phyloP scores from a whole-genome alignment of 345 rosid species.

The Aquilaria sinensis region DNA sequence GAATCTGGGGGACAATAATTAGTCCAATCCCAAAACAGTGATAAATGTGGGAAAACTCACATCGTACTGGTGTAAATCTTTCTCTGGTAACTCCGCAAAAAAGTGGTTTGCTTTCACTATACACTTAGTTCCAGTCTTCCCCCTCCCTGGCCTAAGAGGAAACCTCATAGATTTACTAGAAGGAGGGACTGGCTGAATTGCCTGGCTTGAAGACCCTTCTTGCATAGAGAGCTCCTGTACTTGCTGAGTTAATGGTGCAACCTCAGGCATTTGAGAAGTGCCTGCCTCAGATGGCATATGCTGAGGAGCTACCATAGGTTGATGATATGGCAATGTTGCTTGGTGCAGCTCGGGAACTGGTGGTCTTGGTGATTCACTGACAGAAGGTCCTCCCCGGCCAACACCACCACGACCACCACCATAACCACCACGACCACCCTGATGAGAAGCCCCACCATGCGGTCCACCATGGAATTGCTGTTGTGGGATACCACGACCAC shows the following conservation, averaged over 20 bases:
- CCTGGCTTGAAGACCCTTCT: slow-evolving; percentile 47
- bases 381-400: slow-evolving; percentile 48
- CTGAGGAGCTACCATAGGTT: slow-evolving; percentile 56
- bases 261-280: slow-evolving; percentile 47
- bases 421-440: slow-evolving; percentile 59
- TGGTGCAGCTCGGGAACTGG: slow-evolving; percentile 96
- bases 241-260: slow-evolving; percentile 28
- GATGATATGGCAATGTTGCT: slow-evolving; percentile 66
- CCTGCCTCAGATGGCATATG: slow-evolving; percentile 44
- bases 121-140: slow-evolving; percentile 51
- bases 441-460: slow-evolving; percentile 55
- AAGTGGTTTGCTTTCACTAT: slow-evolving; percentile 96
- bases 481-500: slow-evolving; percentile 49
- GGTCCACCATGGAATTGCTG: slow-evolving; percentile 57
- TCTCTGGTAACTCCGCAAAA: slow-evolving; percentile 83
- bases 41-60: slow-evolving; percentile 31
- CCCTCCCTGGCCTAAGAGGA: slow-evolving; percentile 84
- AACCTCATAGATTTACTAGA: slow-evolving; percentile 78
- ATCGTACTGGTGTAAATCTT: slow-evolving; percentile 94
- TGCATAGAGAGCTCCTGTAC: slow-evolving; percentile 46
- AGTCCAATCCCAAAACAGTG: neutral
- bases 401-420: slow-evolving; percentile 29
- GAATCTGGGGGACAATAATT: neutral
- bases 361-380: slow-evolving; percentile 53
- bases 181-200: slow-evolving; percentile 51